A percentile compares a stretch with the other conserved stretches of the same genome.
These are phyloP conservation scores for Aegilops longissima DNA, from an alignment of 176 grass and related monocot species.

Conservation along the genomic window DNA sequence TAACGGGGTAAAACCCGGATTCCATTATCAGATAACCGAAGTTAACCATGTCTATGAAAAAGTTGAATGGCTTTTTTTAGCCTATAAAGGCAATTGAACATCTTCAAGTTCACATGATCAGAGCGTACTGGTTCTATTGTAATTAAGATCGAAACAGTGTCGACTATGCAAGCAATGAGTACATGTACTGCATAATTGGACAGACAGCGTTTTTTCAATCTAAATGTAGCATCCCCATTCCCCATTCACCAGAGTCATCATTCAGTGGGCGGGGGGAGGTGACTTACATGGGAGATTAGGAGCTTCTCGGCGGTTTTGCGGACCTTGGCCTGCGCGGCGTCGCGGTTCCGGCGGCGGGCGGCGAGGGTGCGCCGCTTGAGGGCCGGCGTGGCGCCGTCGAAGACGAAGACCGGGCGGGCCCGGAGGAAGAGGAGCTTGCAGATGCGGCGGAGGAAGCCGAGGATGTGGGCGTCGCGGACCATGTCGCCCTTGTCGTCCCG, in stretches of 20 bases:
- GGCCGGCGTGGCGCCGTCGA: slow-evolving; percentile 75
- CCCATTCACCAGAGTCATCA: not conserved
- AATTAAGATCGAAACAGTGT: not conserved
- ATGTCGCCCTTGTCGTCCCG: slow-evolving; percentile 95
- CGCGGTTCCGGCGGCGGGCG: slow-evolving; percentile 73
- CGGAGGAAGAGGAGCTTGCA: slow-evolving; percentile 96
- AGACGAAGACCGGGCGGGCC: slow-evolving; percentile 83
- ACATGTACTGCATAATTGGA: not conserved
- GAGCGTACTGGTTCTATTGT: not conserved
- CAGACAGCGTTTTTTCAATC: not conserved
- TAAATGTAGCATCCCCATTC: not conserved
- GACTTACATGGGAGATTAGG: slow-evolving; percentile 72
- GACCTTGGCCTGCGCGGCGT: slow-evolving; percentile 82
- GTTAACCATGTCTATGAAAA: not conserved
- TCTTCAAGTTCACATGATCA: slow-evolving; percentile 12
- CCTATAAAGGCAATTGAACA: not conserved
- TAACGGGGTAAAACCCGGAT: not conserved
- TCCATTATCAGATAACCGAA: slow-evolving; percentile 2
- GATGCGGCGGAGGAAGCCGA: slow-evolving; percentile 90
- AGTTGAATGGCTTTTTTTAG: not conserved
- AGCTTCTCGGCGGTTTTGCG: slow-evolving; percentile 97
- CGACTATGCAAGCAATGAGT: not conserved
- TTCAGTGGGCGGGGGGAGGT: not conserved
- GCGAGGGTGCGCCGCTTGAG: slow-evolving; percentile 85
- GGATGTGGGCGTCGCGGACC: slow-evolving; percentile 78